phyloP scores from a whole-genome alignment of 306 rosid species.

The Pueraria montana region DNA sequence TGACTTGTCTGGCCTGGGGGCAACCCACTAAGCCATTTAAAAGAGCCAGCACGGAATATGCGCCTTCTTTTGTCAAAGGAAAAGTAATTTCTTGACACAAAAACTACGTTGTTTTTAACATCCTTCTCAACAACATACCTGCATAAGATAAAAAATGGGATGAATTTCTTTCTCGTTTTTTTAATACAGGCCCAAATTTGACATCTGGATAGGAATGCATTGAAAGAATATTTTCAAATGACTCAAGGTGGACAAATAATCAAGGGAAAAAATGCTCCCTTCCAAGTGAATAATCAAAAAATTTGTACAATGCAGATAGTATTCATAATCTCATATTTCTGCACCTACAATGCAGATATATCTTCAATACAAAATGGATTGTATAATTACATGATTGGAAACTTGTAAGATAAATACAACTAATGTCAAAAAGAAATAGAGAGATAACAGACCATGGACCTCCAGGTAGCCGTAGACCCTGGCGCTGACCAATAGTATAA shows the following conservation, averaged over 20 bases:
- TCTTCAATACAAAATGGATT: constrained; percentile 32
- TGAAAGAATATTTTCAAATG: constrained; percentile 13
- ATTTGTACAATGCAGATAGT: not conserved
- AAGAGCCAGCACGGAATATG: constrained; percentile 80
- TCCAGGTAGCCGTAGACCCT: constrained; percentile 88
- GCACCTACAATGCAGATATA: constrained; percentile 28
- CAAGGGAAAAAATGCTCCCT: not conserved
- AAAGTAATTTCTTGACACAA: constrained; percentile 94
- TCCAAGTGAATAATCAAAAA: constrained; percentile 9
- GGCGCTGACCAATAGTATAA: constrained; percentile 96
- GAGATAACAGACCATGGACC: constrained; percentile 86
- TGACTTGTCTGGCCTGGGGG: constrained; percentile 65
- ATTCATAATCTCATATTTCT: constrained; percentile 23
- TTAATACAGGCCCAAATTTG: constrained; percentile 1
- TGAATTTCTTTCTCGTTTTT: not conserved
- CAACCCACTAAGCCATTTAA: constrained; percentile 82
- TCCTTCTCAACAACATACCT: constrained; percentile 98
- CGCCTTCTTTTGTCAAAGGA: constrained; percentile 92
- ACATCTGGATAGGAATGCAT: constrained; percentile 5
- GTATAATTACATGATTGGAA: constrained; percentile 23
- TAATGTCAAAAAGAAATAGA: constrained; percentile 35
- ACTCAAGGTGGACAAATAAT: constrained; percentile 7
- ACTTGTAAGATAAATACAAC: constrained; percentile 28
- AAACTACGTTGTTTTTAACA: constrained; percentile 81
- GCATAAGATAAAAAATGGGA: constrained; percentile 42